Conservation (phyloP, 805 yeast genomes). For the Hanseniaspora occidentalis region DNA sequence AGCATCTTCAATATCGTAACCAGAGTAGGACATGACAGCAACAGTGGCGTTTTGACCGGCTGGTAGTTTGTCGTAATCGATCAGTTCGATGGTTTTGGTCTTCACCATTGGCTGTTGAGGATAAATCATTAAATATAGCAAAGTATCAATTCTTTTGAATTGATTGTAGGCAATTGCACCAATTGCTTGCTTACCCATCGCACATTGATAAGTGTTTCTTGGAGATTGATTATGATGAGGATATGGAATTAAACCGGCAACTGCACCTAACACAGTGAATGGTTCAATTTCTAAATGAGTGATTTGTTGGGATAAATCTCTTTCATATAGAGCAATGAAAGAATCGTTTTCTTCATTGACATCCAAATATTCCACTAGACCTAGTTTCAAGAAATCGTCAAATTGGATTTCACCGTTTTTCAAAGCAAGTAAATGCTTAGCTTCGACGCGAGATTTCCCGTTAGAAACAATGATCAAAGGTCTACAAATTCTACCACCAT, state of each 20-base stretch:
- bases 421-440: conserved; percentile 53
- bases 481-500: conserved; percentile 97
- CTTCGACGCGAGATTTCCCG: conserved; percentile 57
- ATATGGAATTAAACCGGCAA: conserved; percentile 83
- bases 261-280: conserved; percentile 84
- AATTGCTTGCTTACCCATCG: conserved; percentile 98
- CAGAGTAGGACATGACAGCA: conserved; percentile 98
- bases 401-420: conserved; percentile 66
- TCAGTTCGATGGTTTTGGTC: conserved; percentile 90
- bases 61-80: conserved; percentile 90
- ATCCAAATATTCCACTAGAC: conserved; percentile 89
- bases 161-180: conserved; percentile 98
- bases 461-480: conserved; percentile 81
- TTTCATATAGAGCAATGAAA: conserved; percentile 81
- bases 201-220: conserved; percentile 86
- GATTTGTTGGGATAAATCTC: conserved; percentile 37
- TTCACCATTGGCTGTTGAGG: conserved; percentile 99
- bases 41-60: conserved; percentile 99
- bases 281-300: conserved; percentile 96
- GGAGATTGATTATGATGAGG: conserved; percentile 92
- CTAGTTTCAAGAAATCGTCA: conserved; percentile 77
- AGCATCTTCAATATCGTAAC: conserved; percentile 99
- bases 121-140: conserved; percentile 90
- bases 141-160: conserved; percentile 87
- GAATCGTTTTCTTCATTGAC: conserved; percentile 97